Percentiles rank a stretch among this genome's conserved stretches.
Conservation (phyloP, 257 asterid genomes). For the Rubia yunnanensis region DNA sequence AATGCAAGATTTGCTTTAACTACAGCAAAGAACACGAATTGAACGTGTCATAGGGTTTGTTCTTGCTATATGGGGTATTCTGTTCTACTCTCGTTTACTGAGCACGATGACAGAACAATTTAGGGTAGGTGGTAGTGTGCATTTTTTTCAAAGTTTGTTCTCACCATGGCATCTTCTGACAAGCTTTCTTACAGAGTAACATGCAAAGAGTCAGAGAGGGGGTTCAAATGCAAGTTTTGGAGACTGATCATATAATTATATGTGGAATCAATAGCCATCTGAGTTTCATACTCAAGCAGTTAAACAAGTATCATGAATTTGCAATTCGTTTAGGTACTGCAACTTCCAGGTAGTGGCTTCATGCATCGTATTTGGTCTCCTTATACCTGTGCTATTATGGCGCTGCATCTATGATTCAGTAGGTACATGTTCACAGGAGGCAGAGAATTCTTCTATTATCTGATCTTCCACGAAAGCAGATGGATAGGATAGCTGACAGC, state of each 20-base stretch:
- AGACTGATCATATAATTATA: constrained; percentile 78
- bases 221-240: constrained; percentile 88
- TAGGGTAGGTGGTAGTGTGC: constrained; percentile 50
- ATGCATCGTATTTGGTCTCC: constrained; percentile 8
- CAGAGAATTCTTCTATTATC: constrained; percentile 87
- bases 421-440: constrained; percentile 45
- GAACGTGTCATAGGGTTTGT: constrained; percentile 86
- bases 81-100: constrained; percentile 84
- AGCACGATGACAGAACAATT: constrained; percentile 98
- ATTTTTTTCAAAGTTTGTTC: constrained; percentile 20
- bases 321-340: constrained; percentile 95
- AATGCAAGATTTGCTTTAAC: constrained; percentile 24
- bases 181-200: constrained; percentile 48
- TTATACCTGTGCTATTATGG: background rate
- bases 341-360: constrained; percentile 56
- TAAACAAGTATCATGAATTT: constrained; percentile 83
- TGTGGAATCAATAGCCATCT: constrained; percentile 88
- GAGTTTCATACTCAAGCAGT: constrained; percentile 78
- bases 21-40: constrained; percentile 94
- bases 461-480: constrained; percentile 94
- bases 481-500: constrained; percentile 76
- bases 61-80: constrained; percentile 98
- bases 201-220: constrained; percentile 94
- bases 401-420: constrained; percentile 17
- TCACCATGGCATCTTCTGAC: constrained; percentile 24